A percentile compares a stretch with the other conserved stretches of the same genome.
These are phyloP conservation scores for Orychophragmus violaceus DNA, from an alignment of 345 rosid genomes.

Conservation along the genomic window DNA sequence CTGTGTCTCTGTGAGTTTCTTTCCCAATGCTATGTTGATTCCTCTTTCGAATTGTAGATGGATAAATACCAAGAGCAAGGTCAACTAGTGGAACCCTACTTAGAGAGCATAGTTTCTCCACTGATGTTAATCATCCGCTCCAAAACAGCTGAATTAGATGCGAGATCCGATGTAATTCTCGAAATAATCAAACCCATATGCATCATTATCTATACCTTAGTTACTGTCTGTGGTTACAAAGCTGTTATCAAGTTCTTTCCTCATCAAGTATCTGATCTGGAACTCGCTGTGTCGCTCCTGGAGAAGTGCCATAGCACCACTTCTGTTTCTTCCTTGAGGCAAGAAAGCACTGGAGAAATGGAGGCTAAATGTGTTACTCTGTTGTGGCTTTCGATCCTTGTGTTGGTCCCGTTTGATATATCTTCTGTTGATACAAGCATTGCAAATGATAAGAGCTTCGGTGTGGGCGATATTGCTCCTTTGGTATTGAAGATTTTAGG, in stretches of 20 bases:
- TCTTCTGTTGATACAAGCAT: constrained; percentile 84
- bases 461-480: constrained; percentile 56
- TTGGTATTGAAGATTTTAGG: constrained; percentile 64
- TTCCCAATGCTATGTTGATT: too few species aligned
- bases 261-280: constrained; percentile 88
- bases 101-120: constrained; percentile 78
- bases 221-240: constrained; percentile 91
- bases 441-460: constrained; percentile 31
- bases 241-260: constrained; percentile 85
- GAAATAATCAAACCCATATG: constrained; percentile 67
- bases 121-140: constrained; percentile 67
- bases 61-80: constrained; percentile 94
- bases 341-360: constrained; percentile 97
- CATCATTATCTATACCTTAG: constrained; percentile 70
- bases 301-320: constrained; percentile 66
- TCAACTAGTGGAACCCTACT: constrained; percentile 79
- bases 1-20: too few species aligned
- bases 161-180: constrained; percentile 47
- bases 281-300: constrained; percentile 76
- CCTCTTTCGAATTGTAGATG: constrained; percentile 40
- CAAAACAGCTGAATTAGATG: constrained; percentile 46
- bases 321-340: constrained; percentile 62
- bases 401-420: constrained; percentile 88
- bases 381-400: constrained; percentile 90
- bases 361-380: constrained; percentile 85